phyloP scores from a whole-genome alignment of 2,329 filamentous ascomycete species.

The Exophiala aquamarina region DNA sequence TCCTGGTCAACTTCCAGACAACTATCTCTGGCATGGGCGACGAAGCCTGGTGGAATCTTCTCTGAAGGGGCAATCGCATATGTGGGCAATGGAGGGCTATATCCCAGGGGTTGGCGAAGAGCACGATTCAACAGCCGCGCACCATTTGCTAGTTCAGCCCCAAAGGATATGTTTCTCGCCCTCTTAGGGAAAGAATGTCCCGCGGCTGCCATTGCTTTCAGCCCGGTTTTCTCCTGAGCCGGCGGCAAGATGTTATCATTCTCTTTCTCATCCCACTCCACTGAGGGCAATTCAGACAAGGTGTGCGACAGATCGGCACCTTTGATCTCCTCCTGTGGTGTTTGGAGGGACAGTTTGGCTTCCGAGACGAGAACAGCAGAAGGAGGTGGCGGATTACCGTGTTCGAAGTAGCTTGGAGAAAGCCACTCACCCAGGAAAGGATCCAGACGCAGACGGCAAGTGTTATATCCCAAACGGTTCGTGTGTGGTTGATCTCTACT shows the following conservation, averaged over 20 bases:
- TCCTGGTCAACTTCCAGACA: constrained; percentile 88
- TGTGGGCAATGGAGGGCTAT: constrained; percentile 73
- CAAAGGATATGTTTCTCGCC: constrained; percentile 25
- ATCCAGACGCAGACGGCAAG: constrained; percentile 68
- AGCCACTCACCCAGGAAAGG: constrained; percentile 96
- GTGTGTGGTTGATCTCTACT: constrained; percentile 13
- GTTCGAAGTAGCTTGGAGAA: constrained; percentile 87
- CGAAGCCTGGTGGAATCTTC: constrained; percentile 82
- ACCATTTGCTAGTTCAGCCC: constrained; percentile 21
- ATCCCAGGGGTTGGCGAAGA: constrained; percentile 43
- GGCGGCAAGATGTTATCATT: constrained; percentile 33
- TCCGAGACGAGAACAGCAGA: constrained; percentile 83
- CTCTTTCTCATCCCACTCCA: constrained; percentile 34
- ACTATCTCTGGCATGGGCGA: constrained; percentile 83
- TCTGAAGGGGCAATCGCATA: constrained; percentile 81
- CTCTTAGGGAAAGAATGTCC: constrained; percentile 27
- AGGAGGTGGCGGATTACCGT: constrained; percentile 83
- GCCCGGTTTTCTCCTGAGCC: constrained; percentile 25
- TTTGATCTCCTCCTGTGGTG: constrained; percentile 67
- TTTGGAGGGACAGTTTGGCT: constrained; percentile 83
- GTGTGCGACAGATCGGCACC: constrained; percentile 25
- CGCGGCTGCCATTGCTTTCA: constrained; percentile 27
- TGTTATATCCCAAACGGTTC: constrained; percentile 21
- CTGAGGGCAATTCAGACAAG: constrained; percentile 22
- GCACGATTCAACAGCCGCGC: constrained; percentile 15